Evolutionary conservation across 2,329 filamentous ascomycete genomes (phyloP).

Genomic region (Microsporum ferrugineum): DNA sequence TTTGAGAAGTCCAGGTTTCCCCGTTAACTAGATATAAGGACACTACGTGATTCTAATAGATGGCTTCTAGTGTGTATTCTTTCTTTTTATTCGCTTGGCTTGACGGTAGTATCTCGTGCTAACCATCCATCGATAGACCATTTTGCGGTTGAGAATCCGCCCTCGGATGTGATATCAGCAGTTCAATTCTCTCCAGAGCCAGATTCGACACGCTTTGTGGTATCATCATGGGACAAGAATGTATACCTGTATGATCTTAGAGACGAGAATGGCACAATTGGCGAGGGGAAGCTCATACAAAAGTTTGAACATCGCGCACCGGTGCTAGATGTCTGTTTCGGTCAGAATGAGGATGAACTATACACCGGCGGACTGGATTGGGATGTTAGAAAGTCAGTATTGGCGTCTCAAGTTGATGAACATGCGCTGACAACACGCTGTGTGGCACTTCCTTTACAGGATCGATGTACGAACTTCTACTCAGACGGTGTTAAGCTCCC

Average conservation of each 20-base stretch:
- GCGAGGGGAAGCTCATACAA: slow-evolving; percentile 52
- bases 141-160: slow-evolving; percentile 72
- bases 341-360: slow-evolving; percentile 66
- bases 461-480: slow-evolving; percentile 63
- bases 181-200: slow-evolving; percentile 74
- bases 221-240: slow-evolving; percentile 87
- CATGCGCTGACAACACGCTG: not conserved
- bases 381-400: slow-evolving; percentile 60
- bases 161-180: slow-evolving; percentile 75
- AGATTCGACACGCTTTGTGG: slow-evolving; percentile 64
- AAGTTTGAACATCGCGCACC: slow-evolving; percentile 74
- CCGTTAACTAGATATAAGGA: not conserved
- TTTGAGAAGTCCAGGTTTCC: not conserved
- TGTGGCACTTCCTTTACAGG: slow-evolving; percentile 24
- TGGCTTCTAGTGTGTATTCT: slow-evolving; percentile 13
- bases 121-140: slow-evolving; percentile 41
- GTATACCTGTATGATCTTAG: slow-evolving; percentile 78
- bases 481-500: slow-evolving; percentile 64
- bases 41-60: not conserved
- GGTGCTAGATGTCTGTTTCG: slow-evolving; percentile 85
- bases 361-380: slow-evolving; percentile 81
- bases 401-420: not conserved
- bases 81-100: not conserved
- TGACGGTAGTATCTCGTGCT: not conserved
- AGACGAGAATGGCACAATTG: slow-evolving; percentile 42